A percentile compares a stretch with the other conserved stretches of the same genome.
Conservation (phyloP, 2,329 filamentous ascomycete species). For the Aspergillus sp. region DNA sequence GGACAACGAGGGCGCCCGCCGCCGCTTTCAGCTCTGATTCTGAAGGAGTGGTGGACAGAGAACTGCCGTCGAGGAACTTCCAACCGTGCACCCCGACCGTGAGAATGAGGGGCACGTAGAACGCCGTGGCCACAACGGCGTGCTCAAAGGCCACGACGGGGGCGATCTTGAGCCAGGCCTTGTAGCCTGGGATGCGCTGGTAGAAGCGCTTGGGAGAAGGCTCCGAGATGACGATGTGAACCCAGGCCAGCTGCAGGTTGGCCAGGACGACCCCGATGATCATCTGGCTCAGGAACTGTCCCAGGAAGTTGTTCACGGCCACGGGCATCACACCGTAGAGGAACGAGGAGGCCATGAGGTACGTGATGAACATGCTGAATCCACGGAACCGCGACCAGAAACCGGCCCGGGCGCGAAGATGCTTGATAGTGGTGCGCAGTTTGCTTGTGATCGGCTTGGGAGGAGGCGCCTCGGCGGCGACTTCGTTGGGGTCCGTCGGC, state of each 20-base stretch:
- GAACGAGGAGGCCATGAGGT: conserved; percentile 49
- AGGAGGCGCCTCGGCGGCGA: conserved; percentile 45
- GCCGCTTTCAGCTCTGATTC: conserved; percentile 37
- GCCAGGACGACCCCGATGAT: conserved; percentile 62
- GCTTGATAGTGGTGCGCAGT: conserved; percentile 57
- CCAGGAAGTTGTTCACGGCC: conserved; percentile 38
- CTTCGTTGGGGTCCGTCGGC: conserved; percentile 20
- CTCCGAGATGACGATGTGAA: conserved; percentile 77
- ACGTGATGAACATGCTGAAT: conserved; percentile 51
- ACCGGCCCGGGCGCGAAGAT: conserved; percentile 64
- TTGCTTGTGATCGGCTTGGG: conserved; percentile 61
- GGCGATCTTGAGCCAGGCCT: conserved; percentile 66
- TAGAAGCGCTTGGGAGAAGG: conserved; percentile 64
- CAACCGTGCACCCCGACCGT: conserved; percentile 48
- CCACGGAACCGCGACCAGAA: conserved; percentile 69
- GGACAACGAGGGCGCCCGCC: conserved; percentile 31
- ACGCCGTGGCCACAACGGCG: conserved; percentile 51
- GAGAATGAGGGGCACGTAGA: conserved; percentile 40
- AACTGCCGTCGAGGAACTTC: conserved; percentile 30
- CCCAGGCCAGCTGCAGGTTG: conserved; percentile 74
- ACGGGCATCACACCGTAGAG: conserved; percentile 35
- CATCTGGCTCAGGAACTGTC: conserved; percentile 52
- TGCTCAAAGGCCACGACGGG: conserved; percentile 65
- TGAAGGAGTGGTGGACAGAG: conserved; percentile 27
- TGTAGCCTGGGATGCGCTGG: conserved; percentile 67